Percentiles rank a stretch among this genome's conserved stretches.
These are phyloP conservation scores for Aspergillus piperis DNA, from an alignment of 2,329 filamentous ascomycete genomes.

Conservation along the genomic window DNA sequence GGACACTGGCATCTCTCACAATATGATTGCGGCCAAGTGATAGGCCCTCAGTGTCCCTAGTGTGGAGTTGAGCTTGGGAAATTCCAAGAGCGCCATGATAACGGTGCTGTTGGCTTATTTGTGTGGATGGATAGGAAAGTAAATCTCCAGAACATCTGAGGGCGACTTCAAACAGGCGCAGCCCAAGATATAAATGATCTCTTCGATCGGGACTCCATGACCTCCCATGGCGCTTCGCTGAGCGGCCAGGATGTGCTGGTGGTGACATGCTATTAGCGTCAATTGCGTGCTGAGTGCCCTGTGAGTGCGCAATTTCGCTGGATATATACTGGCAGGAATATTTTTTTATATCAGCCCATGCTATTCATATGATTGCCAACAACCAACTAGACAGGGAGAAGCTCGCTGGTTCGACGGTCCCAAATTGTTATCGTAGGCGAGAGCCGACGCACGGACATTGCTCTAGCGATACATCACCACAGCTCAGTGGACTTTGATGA, in stretches of 20 bases:
- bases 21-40: neutral
- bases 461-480: neutral
- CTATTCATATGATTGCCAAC: neutral
- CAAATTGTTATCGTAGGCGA: constrained; percentile 1
- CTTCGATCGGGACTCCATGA: neutral
- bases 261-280: neutral
- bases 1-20: neutral
- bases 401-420: neutral
- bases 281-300: constrained; percentile 3
- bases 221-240: neutral
- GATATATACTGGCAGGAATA: neutral
- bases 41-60: neutral
- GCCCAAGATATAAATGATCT: neutral
- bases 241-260: neutral
- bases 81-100: neutral
- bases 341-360: neutral
- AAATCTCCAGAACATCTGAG: neutral
- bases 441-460: neutral
- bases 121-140: neutral
- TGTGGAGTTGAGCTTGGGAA: neutral
- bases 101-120: neutral
- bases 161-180: neutral
- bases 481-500: neutral
- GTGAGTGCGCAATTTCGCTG: neutral
- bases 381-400: neutral